Evolutionary conservation across 2,329 filamentous ascomycete genomes (phyloP).

Genomic region (Geosmithia flava): DNA sequence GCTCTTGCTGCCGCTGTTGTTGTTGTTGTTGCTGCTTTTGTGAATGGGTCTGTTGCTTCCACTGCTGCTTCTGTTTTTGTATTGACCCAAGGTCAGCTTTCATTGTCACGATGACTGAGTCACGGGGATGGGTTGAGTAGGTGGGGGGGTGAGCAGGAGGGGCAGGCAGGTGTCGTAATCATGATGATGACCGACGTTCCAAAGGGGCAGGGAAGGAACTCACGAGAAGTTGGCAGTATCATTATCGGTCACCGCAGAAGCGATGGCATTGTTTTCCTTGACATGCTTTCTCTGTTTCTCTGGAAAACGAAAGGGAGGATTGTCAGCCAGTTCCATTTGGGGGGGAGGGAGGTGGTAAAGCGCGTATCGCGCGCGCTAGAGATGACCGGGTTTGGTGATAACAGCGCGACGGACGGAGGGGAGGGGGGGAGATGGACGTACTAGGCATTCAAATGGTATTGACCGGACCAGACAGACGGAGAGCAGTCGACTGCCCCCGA

Average conservation of each 20-base stretch:
- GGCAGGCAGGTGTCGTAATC: constrained; percentile 7
- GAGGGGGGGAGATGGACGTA: constrained; percentile 10
- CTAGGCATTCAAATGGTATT: constrained; percentile 23
- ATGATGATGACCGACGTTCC: background rate
- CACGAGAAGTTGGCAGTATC: constrained; percentile 39
- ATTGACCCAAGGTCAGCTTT: background rate
- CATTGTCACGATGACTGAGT: constrained; percentile 4
- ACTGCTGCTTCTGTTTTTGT: constrained; percentile 8
- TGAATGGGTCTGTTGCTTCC: background rate
- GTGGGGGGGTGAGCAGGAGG: constrained; percentile 1
- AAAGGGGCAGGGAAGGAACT: constrained; percentile 11
- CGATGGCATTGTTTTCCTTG: constrained; percentile 38
- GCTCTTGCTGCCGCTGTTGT: constrained; percentile 16
- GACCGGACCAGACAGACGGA: constrained; percentile 11
- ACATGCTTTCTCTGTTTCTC: constrained; percentile 44
- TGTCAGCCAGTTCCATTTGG: constrained; percentile 15
- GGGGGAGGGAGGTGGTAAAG: constrained; percentile 6
- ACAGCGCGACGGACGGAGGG: background rate
- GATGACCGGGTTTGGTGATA: background rate
- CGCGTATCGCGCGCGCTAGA: constrained; percentile 4
- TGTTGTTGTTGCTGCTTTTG: constrained; percentile 17
- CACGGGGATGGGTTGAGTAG: constrained; percentile 7
- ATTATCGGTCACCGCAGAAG: constrained; percentile 40
- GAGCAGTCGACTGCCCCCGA: constrained; percentile 16
- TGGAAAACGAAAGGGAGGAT: background rate